A percentile compares a stretch with the other conserved stretches of the same genome.
Conservation (phyloP, 805 yeast species). For the Yamadazyma scolyti region DNA sequence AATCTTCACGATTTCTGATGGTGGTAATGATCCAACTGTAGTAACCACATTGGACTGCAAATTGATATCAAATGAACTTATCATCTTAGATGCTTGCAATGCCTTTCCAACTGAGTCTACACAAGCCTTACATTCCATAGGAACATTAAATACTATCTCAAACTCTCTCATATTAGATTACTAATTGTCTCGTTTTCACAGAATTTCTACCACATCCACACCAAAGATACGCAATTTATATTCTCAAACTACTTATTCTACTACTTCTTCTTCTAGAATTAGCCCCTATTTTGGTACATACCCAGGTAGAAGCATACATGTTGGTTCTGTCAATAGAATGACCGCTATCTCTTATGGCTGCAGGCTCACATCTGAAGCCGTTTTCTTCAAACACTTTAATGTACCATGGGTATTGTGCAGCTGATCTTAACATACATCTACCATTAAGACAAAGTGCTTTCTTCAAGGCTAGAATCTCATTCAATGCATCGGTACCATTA, state of each 20-base stretch:
- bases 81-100: constrained; percentile 47
- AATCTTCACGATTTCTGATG: constrained; percentile 65
- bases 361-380: constrained; percentile 69
- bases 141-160: constrained; percentile 80
- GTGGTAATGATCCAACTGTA: constrained; percentile 69
- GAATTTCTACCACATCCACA: no score
- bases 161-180: constrained; percentile 17
- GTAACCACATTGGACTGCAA: constrained; percentile 58
- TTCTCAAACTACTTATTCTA: constrained; percentile 47
- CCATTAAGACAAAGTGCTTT: constrained; percentile 65
- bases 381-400: constrained; percentile 59
- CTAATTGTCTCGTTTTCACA: background rate
- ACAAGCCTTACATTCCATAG: constrained; percentile 75
- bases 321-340: constrained; percentile 73
- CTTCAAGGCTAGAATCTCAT: constrained; percentile 62
- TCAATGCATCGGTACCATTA: constrained; percentile 55
- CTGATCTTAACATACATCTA: constrained; percentile 72
- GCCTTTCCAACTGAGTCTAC: constrained; percentile 56
- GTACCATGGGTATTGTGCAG: constrained; percentile 76
- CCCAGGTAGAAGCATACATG: constrained; percentile 90
- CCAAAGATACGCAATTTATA: constrained; percentile 18
- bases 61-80: constrained; percentile 53
- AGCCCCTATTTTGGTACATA: constrained; percentile 52
- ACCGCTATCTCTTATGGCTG: constrained; percentile 62
- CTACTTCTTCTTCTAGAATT: constrained; percentile 20